phyloP scores from a whole-genome alignment of 139 green algal genomes.

The Chlamydomonas incerta region DNA sequence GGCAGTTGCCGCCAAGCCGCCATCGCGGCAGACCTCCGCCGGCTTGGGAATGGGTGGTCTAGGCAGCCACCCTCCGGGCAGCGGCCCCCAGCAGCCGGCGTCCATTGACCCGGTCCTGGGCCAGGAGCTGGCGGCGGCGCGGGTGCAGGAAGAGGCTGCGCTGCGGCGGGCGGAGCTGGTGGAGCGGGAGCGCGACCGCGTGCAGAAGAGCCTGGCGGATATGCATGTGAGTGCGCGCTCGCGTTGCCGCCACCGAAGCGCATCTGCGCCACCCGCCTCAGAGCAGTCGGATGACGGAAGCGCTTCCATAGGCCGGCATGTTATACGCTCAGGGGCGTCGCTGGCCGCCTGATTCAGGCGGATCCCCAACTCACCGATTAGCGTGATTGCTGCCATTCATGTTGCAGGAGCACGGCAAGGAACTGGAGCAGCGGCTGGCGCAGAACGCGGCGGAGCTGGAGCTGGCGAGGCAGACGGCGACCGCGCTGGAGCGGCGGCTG shows the following conservation, averaged over 20 bases:
- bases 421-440: conserved; percentile 62
- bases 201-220: conserved; percentile 51
- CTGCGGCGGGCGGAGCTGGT: conserved; percentile 54
- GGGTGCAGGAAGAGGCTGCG: conserved; percentile 54
- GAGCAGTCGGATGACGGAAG: no score
- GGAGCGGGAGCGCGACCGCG: conserved; percentile 56
- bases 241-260: no score
- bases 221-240: conserved; percentile 46
- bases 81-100: neutral
- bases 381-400: no score
- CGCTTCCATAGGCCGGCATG: no score
- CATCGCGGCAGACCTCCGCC: neutral
- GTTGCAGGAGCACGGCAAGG: conserved; percentile 47
- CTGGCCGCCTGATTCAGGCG: no score
- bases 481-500: conserved; percentile 52
- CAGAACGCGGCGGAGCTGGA: conserved; percentile 56
- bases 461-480: conserved; percentile 39
- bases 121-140: conserved; percentile 61
- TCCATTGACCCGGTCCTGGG: conserved; percentile 32
- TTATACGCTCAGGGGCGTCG: no score
- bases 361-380: no score
- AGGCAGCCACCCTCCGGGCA: neutral
- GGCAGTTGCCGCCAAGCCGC: neutral
- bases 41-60: no score
- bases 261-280: no score